Evolutionary conservation across 805 yeast genomes (phyloP).

Genomic region (Wickerhamiella musiphila): DNA sequence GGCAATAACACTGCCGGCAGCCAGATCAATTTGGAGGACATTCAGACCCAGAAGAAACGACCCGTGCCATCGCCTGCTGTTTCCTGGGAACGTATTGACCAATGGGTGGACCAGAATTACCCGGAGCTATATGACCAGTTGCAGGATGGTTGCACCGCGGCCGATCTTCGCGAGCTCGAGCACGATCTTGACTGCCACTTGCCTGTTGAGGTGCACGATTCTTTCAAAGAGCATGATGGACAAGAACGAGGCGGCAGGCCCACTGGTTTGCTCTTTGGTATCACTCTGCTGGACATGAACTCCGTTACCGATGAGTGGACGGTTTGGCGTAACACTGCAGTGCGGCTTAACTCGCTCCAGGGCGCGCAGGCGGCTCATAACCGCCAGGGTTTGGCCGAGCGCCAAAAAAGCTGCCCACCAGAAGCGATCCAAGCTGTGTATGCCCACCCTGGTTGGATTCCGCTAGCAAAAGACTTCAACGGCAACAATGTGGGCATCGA

Average conservation of each 20-base stretch:
- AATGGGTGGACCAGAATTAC: constrained; percentile 62
- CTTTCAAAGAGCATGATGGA: constrained; percentile 74
- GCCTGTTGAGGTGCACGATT: constrained; percentile 71
- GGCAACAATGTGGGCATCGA: constrained; percentile 91
- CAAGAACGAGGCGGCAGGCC: constrained; percentile 66
- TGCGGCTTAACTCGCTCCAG: constrained; percentile 15
- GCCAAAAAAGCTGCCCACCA: constrained; percentile 61
- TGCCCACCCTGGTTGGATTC: constrained; percentile 88
- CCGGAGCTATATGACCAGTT: constrained; percentile 71
- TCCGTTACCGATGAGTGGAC: constrained; percentile 64
- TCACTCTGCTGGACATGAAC: constrained; percentile 64
- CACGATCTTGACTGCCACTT: constrained; percentile 55
- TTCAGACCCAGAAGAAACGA: constrained; percentile 39
- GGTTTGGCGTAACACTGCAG: constrained; percentile 49
- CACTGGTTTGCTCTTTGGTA: constrained; percentile 64
- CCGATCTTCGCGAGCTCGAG: constrained; percentile 72
- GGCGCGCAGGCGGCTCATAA: constrained; percentile 2
- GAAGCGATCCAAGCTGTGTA: constrained; percentile 54
- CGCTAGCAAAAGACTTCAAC: constrained; percentile 67
- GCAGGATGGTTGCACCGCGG: constrained; percentile 59
- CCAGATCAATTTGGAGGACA: constrained; percentile 17
- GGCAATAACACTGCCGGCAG: constrained; percentile 19
- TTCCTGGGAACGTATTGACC: constrained; percentile 78
- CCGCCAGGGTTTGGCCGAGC: constrained; percentile 22
- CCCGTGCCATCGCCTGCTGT: constrained; percentile 44